Conservation (phyloP, 129 eudicot species). For the Flaveria trinervia region DNA sequence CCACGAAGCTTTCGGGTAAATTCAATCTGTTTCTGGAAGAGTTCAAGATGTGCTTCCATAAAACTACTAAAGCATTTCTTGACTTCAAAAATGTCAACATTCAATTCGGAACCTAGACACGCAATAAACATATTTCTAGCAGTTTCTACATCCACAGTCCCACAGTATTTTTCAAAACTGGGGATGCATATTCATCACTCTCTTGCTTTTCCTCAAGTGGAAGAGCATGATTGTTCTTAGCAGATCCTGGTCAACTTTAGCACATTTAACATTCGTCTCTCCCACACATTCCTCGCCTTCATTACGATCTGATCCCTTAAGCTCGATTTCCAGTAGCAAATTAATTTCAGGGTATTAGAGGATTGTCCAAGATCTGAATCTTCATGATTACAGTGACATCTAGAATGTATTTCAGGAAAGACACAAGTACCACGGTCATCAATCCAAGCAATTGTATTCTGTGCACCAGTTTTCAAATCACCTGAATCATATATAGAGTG, state of each 20-base stretch:
- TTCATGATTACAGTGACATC: constrained; percentile 42
- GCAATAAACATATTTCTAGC: constrained; percentile 51
- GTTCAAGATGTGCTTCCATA: constrained; percentile 51
- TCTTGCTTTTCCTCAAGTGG: constrained; percentile 33
- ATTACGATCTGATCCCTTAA: constrained; percentile 40
- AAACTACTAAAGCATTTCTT: constrained; percentile 35
- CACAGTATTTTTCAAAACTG: constrained; percentile 8
- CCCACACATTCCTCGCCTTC: constrained; percentile 57
- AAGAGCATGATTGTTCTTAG: constrained; percentile 34
- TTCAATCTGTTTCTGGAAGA: constrained; percentile 76
- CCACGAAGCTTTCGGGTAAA: constrained; percentile 75
- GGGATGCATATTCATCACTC: constrained; percentile 39
- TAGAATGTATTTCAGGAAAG: constrained; percentile 59
- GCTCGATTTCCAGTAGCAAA: constrained; percentile 69
- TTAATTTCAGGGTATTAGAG: constrained; percentile 49
- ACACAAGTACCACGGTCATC: constrained; percentile 72
- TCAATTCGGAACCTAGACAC: constrained; percentile 31
- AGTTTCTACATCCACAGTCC: constrained; percentile 33
- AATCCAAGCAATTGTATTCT: constrained; percentile 92
- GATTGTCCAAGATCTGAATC: constrained; percentile 31
- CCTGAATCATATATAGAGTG: constrained; percentile 56
- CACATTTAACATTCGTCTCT: constrained; percentile 56
- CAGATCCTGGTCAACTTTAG: constrained; percentile 33
- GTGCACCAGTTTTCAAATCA: constrained; percentile 66
- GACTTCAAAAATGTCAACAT: constrained; percentile 48